Conservation (phyloP, 495 filamentous ascomycete genomes). For the Neurospora africana region DNA sequence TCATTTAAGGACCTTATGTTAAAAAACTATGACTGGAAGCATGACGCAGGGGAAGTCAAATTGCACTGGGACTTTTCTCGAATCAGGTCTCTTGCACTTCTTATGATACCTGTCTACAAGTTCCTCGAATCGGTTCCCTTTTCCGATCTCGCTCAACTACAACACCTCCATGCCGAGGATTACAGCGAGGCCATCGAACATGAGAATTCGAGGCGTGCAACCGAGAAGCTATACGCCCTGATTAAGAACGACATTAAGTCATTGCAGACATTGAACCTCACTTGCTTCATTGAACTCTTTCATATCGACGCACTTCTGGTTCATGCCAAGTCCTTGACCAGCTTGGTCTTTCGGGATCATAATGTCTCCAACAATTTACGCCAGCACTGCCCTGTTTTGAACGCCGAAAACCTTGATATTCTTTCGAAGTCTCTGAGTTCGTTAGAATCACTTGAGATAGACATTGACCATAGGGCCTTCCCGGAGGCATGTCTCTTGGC, state of each 20-base stretch:
- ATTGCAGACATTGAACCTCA: neutral
- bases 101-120: constrained; percentile 17
- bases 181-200: constrained; percentile 10
- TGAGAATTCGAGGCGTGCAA: constrained; percentile 10
- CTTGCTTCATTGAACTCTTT: neutral
- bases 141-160: constrained; percentile 10
- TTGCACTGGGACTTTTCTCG: constrained; percentile 24
- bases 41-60: constrained; percentile 8
- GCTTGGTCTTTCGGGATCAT: neutral
- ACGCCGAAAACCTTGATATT: neutral
- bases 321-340: neutral
- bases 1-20: constrained; percentile 19
- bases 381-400: neutral
- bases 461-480: neutral
- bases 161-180: constrained; percentile 18
- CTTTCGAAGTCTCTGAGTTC: neutral
- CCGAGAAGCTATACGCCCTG: constrained; percentile 11
- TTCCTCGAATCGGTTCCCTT: constrained; percentile 20
- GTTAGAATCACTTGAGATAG: neutral
- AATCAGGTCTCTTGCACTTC: constrained; percentile 15
- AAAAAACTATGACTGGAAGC: constrained; percentile 26
- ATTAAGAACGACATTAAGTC: constrained; percentile 10
- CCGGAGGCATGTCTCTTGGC: neutral
- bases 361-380: neutral
- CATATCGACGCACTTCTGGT: constrained; percentile 1